A percentile compares a stretch with the other conserved stretches of the same genome.
phyloP scores from a whole-genome alignment of 1,284 basidiomycete species.

The Puccinia coronata region DNA sequence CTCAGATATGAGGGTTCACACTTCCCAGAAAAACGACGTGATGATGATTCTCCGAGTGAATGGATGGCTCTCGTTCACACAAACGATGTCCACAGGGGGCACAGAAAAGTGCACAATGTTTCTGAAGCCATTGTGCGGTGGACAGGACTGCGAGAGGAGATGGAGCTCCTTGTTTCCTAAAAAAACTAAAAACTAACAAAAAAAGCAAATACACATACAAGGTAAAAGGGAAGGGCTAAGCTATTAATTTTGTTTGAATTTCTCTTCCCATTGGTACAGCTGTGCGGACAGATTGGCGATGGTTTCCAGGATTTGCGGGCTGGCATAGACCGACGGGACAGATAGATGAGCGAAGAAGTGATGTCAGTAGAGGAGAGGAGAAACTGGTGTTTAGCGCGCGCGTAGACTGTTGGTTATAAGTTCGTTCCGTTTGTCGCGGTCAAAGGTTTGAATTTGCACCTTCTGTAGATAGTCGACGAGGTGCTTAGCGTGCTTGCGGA shows the following conservation, averaged over 20 bases:
- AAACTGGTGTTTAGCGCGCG: conserved; percentile 64
- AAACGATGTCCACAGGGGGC: too few species aligned
- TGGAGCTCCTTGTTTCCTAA: too few species aligned
- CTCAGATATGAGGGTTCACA: too few species aligned
- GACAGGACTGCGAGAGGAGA: too few species aligned
- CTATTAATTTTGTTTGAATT: conserved; percentile 59
- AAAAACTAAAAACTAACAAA: background rate
- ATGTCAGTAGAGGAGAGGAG: background rate
- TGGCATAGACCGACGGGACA: background rate
- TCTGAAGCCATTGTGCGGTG: too few species aligned
- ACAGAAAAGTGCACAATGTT: too few species aligned
- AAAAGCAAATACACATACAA: background rate
- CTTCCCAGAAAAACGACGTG: too few species aligned
- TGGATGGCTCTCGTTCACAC: too few species aligned
- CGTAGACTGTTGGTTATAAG: conserved; percentile 73
- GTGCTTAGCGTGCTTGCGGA: conserved; percentile 90
- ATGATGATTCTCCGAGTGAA: too few species aligned
- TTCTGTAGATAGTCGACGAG: conserved; percentile 79
- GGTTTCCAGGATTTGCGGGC: conserved; percentile 67
- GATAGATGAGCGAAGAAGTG: background rate
- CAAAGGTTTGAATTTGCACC: conserved; percentile 59
- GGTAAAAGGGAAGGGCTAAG: background rate
- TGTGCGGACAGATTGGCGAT: conserved; percentile 87
- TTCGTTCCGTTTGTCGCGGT: conserved; percentile 57
- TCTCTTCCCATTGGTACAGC: conserved; percentile 79